Conservation (phyloP, 2,329 filamentous ascomycete genomes). For the Neonectria sp. region DNA sequence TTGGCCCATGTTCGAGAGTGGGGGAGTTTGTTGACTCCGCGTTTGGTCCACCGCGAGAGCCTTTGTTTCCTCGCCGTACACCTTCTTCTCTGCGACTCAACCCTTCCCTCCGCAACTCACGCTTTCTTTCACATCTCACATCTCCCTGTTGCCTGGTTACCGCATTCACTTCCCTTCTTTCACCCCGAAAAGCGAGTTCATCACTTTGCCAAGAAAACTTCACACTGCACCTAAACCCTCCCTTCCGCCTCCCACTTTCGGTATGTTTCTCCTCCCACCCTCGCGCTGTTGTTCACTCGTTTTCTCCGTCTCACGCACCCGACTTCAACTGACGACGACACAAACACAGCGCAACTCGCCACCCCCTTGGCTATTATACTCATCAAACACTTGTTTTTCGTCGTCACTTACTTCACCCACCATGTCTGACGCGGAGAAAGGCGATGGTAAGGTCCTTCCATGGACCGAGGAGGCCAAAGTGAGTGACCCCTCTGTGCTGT, state of each 20-base stretch:
- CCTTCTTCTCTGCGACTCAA: background rate
- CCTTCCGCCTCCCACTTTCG: background rate
- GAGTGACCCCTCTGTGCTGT: constrained; percentile 2
- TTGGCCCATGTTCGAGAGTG: background rate
- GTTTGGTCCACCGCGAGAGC: background rate
- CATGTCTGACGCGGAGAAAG: constrained; percentile 47
- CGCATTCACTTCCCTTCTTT: background rate
- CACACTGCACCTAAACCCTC: background rate
- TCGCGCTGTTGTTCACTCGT: background rate
- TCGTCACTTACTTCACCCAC: constrained; percentile 3
- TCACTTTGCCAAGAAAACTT: background rate
- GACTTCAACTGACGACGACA: background rate
- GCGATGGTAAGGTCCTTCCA: constrained; percentile 42
- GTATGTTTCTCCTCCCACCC: no score
- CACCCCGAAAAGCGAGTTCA: background rate
- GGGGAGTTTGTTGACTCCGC: background rate
- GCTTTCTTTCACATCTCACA: background rate
- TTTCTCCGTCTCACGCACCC: background rate
- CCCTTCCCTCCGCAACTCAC: background rate
- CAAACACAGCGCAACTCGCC: background rate
- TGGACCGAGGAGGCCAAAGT: constrained; percentile 59
- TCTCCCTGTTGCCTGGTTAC: constrained; percentile 1
- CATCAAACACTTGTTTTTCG: background rate
- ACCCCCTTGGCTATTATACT: background rate
- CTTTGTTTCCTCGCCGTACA: background rate